Conservation (phyloP, 345 rosid species). For the Euphorbia pulcherrima region DNA sequence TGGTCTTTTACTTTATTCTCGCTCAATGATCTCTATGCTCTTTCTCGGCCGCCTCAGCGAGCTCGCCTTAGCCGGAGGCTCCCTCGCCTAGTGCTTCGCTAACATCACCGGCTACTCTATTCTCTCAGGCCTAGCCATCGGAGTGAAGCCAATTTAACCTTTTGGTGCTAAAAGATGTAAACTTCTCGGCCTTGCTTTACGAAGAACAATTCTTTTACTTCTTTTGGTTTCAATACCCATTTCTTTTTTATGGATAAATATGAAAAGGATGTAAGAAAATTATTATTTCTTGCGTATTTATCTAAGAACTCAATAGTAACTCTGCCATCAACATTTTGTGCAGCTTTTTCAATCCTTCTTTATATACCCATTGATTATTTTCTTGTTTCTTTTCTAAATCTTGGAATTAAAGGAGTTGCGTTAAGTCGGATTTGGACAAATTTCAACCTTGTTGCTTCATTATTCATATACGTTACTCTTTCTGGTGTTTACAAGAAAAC, state of each 20-base stretch:
- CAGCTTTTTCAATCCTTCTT: constrained; percentile 48
- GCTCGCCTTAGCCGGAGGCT: constrained; percentile 44
- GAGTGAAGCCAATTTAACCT: constrained; percentile 50
- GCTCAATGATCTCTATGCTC: constrained; percentile 52
- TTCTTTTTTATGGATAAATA: constrained; percentile 39
- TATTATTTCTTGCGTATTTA: constrained; percentile 36
- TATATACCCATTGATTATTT: constrained; percentile 62
- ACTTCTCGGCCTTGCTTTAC: constrained; percentile 32
- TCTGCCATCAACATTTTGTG: constrained; percentile 62
- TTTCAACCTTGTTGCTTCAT: constrained; percentile 34
- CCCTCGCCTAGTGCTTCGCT: constrained; percentile 43
- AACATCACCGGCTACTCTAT: constrained; percentile 85
- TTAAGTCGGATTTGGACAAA: constrained; percentile 34
- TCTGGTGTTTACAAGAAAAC: constrained; percentile 30
- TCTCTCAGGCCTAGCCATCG: constrained; percentile 72
- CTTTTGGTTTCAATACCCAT: constrained; percentile 36
- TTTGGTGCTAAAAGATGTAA: constrained; percentile 41
- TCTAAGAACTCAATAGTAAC: constrained; percentile 47
- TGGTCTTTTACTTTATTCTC: constrained; percentile 42
- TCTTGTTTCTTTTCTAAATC: constrained; percentile 27
- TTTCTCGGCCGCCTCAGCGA: constrained; percentile 48
- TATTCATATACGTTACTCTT: constrained; percentile 25
- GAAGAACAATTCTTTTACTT: constrained; percentile 41
- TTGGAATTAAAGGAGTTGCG: constrained; percentile 46
- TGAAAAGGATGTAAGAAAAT: constrained; percentile 31